Base-by-base conservation (phyloP, 1,139 yeast species). In the Diutina ranongensis region DNA sequence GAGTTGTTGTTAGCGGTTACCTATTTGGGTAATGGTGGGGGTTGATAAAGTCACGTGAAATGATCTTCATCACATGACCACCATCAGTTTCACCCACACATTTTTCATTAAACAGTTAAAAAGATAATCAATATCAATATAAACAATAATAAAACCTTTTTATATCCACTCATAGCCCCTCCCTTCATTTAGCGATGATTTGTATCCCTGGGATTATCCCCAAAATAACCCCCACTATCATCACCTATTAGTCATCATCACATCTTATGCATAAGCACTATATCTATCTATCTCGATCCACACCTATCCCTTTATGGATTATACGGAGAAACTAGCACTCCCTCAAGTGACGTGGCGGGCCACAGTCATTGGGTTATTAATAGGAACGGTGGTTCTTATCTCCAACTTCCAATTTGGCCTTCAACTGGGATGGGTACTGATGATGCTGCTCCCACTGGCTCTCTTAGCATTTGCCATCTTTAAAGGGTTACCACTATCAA, bases 371-470 rank as follows among this genome's bases (percentile, higher is more conserved):
- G 97, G 97, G 0, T 61, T 88, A 28, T 53, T 68, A 2, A 85
- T 88, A 12, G 97, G 97, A 0, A 75, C 95, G 0, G 63, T 89
- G 28, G 89, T 89, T 27, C 68, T 89, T 35, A 67, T 88, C 20
- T 86, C 96, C 2, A 92, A 92, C 60, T 92, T 92, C 65, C 97
- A 89, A 58, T 92, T 92, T 61, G 98, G 98, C 1, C 68, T 92
- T 27, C 98, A 92, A 58, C 89, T 97, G 0, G 98, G 98, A 1
- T 92, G 98, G 98, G 97, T 92, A 1, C 87, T 96, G 8, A 92
- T 92, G 98, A 92, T 92, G 98, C 84, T 95, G n/a, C 67, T 92
- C 47, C 97, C 98, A 0, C 83, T 96, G 5, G 96, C 97, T 0
- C 63, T 92, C 46, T 63, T 92, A 20, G 97, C 94, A 1, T 89